Conservation (phyloP, 495 filamentous ascomycete species). For the Neurospora cerealis region DNA sequence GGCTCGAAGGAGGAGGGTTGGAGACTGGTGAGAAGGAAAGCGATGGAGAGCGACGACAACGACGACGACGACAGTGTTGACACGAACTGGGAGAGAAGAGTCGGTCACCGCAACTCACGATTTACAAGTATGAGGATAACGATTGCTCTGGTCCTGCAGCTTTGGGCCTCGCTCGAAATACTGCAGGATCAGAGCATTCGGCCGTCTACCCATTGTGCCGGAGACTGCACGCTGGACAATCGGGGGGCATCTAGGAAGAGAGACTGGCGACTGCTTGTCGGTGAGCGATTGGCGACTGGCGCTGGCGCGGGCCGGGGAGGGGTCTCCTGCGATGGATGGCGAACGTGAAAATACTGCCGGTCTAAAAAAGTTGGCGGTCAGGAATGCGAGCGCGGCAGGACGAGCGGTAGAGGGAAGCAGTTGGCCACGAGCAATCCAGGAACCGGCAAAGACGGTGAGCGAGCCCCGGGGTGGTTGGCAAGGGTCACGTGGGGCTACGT, state of each 20-base stretch:
- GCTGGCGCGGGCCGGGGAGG: constrained; percentile 7
- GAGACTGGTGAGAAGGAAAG: not conserved
- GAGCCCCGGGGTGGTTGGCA: not conserved
- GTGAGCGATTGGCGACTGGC: constrained; percentile 1
- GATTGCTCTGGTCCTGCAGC: constrained; percentile 73
- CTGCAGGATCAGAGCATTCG: constrained; percentile 71
- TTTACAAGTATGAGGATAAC: constrained; percentile 82
- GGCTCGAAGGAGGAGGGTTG: not conserved
- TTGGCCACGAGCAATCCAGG: not conserved
- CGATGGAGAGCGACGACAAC: constrained; percentile 1
- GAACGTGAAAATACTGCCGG: constrained; percentile 23
- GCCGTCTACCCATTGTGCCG: constrained; percentile 62
- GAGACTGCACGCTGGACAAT: constrained; percentile 10
- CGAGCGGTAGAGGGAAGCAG: not conserved
- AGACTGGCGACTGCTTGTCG: constrained; percentile 1
- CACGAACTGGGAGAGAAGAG: not conserved
- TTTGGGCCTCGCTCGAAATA: constrained; percentile 77
- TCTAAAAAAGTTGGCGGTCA: constrained; percentile 22
- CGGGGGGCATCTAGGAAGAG: constrained; percentile 1
- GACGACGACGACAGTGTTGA: not conserved
- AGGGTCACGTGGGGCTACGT: constrained; percentile 1
- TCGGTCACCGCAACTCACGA: constrained; percentile 20
- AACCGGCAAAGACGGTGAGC: not conserved
- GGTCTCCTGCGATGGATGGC: constrained; percentile 6
- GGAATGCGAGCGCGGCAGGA: not conserved